Base-by-base conservation (phyloP, 805 yeast species). In the Ogataea pini region DNA sequence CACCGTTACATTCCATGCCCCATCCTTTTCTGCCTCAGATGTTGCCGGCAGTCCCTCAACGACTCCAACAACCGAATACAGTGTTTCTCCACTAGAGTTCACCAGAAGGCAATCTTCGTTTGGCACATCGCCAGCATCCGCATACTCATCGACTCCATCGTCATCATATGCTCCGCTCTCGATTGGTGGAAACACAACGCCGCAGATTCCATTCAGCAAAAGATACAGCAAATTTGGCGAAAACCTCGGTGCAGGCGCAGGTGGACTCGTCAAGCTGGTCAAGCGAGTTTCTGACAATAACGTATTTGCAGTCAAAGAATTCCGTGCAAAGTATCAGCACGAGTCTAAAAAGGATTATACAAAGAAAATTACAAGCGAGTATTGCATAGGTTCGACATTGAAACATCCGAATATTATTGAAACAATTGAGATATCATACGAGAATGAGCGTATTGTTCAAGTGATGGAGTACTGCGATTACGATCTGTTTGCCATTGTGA, bases 401-500 rank as follows among this genome's bases (percentile, higher is more conserved):
- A 85, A 86, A 62, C 96, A 91, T 67, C 89, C 95, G 17, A 90
- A 91, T 64, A 86, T 91, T 55, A 86, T 91, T 49, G 92, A 88
- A 65, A 91, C 97, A 1, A 81, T 91, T 45, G 97, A 91, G 63
- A 89, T 91, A 44, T 85, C 91, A 39, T 89, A 89, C 67, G 97
- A 91, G 60, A 82, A 85, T 56, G 94, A 88, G 53, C 76, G 92
- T 48, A 85, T 89, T 49, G 81, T 86, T 58, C 97, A 91, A 69
- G 91, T 91, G 40, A 86, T 91, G 95, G 97, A 91, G 63, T 91
- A 89, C 67, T 90, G 96, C 66, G 96, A 91, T 57, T 90, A 79
- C 64, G 97, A 91, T 65, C 73, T 91, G 56, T 91, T 91, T 68
- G 97, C 97, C 9, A 87, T 91, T 49, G 97, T 91, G 27, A 90